phyloP scores from a whole-genome alignment of 106 monocot species.

The Dendrobium huoshanense region DNA sequence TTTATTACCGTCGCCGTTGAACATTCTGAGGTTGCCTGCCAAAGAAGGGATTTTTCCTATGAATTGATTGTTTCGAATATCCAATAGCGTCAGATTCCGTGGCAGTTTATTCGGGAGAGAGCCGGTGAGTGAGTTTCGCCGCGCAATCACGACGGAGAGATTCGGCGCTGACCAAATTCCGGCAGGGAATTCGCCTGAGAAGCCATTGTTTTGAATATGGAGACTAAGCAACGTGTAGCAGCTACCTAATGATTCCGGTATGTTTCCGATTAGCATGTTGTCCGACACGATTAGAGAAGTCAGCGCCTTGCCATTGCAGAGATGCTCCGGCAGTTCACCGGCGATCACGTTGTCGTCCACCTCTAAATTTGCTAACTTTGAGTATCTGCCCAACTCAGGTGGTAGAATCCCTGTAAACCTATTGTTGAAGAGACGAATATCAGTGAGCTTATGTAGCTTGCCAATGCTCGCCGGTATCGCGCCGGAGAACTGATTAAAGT shows the following conservation, averaged over 20 bases:
- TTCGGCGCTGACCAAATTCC: conserved; percentile 44
- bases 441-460: conserved; percentile 24
- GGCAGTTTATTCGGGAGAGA: conserved; percentile 40
- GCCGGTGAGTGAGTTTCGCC: conserved; percentile 44
- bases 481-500: conserved; percentile 32
- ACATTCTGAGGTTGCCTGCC: conserved; percentile 16
- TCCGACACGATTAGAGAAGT: conserved; percentile 20
- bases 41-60: conserved; percentile 44
- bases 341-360: conserved; percentile 37
- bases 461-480: conserved; percentile 34
- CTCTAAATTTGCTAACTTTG: conserved; percentile 36
- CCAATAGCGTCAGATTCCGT: conserved; percentile 36
- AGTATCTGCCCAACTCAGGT: conserved; percentile 36
- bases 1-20: conserved; percentile 37
- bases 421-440: conserved; percentile 43
- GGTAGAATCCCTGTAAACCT: conserved; percentile 31
- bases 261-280: conserved; percentile 42
- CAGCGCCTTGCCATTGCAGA: conserved; percentile 25
- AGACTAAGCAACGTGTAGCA: conserved; percentile 30
- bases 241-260: conserved; percentile 37
- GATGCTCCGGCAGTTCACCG: conserved; percentile 39
- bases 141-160: conserved; percentile 30
- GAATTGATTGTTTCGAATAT: conserved; percentile 51
- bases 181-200: conserved; percentile 44
- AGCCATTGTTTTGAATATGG: conserved; percentile 35